phyloP scores from a whole-genome alignment of 352 stramenopile species.

The Globisporangium nunn region DNA sequence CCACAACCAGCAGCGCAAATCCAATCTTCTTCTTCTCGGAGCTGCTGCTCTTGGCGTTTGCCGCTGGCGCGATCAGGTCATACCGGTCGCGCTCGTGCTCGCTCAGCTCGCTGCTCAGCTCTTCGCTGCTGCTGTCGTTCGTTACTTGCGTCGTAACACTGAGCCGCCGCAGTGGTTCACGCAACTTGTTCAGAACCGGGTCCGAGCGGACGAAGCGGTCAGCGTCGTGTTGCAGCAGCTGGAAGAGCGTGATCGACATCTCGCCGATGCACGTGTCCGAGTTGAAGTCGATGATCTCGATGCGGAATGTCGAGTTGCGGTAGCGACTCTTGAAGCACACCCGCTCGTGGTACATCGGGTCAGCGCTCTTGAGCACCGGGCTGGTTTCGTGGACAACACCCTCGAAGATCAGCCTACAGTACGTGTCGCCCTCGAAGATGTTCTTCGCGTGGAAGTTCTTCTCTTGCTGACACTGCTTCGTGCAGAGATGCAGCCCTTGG shows the following conservation, averaged over 20 bases:
- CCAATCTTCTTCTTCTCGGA: constrained; percentile 42
- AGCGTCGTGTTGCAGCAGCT: constrained; percentile 69
- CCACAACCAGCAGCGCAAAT: constrained; percentile 43
- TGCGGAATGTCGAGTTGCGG: constrained; percentile 47
- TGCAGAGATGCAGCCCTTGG: constrained; percentile 73
- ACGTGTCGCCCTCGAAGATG: constrained; percentile 84
- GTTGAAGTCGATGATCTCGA: constrained; percentile 84
- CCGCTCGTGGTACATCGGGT: constrained; percentile 83
- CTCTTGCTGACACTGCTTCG: constrained; percentile 63
- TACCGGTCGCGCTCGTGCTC: constrained; percentile 41
- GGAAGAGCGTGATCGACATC: constrained; percentile 62
- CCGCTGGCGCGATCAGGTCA: constrained; percentile 25
- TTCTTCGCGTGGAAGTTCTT: constrained; percentile 77
- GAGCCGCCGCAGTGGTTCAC: constrained; percentile 33
- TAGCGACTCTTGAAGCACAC: constrained; percentile 65
- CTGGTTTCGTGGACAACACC: constrained; percentile 68
- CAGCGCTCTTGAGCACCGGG: constrained; percentile 77
- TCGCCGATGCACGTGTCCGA: constrained; percentile 66
- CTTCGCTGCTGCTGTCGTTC: neutral
- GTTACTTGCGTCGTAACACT: constrained; percentile 25
- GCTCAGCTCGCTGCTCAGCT: constrained; percentile 15
- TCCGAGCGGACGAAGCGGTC: constrained; percentile 57
- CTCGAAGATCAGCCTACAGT: constrained; percentile 70
- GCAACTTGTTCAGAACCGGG: constrained; percentile 35
- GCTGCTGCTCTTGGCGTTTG: constrained; percentile 18